phyloP scores from a whole-genome alignment of 2,329 filamentous ascomycete species.

The Torrubiellomyces zombiae region DNA sequence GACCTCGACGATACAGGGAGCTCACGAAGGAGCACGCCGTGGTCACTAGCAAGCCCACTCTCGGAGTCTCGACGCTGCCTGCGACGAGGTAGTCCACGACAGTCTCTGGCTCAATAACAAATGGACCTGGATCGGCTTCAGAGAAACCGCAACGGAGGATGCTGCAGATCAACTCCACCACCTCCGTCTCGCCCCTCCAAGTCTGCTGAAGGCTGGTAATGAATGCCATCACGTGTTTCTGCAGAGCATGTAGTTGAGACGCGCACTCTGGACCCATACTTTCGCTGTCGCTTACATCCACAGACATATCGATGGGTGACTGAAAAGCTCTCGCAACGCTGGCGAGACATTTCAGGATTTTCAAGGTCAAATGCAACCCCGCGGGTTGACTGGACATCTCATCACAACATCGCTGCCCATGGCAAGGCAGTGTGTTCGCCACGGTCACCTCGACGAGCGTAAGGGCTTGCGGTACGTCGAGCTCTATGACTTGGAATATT shows the following conservation, averaged over 20 bases:
- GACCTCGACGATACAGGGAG: slow-evolving; percentile 31
- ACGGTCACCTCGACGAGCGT: slow-evolving; percentile 7
- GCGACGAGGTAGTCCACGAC: slow-evolving; percentile 51
- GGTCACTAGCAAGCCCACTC: slow-evolving; percentile 52
- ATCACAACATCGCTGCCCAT: slow-evolving; percentile 10
- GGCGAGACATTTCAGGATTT: slow-evolving; percentile 49
- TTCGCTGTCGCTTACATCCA: slow-evolving; percentile 45
- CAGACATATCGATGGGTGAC: slow-evolving; percentile 44
- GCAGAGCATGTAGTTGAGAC: slow-evolving; percentile 16
- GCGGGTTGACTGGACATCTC: slow-evolving; percentile 23
- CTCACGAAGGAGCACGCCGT: slow-evolving; percentile 56
- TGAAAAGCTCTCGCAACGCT: slow-evolving; percentile 60
- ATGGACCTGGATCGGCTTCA: slow-evolving; percentile 57
- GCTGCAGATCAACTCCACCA: slow-evolving; percentile 54
- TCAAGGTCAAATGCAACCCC: slow-evolving; percentile 29
- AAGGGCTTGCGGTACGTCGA: slow-evolving; percentile 26
- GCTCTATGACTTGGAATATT: slow-evolving; percentile 43
- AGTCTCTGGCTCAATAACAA: slow-evolving; percentile 52
- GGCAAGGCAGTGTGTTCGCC: slow-evolving; percentile 8
- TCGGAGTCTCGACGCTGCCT: slow-evolving; percentile 41
- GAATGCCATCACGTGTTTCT: slow-evolving; percentile 28
- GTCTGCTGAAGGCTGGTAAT: slow-evolving; percentile 29
- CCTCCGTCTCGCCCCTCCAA: slow-evolving; percentile 45
- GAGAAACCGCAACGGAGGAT: slow-evolving; percentile 61
- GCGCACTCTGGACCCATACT: slow-evolving; percentile 1